Conservation (phyloP, 148 eudicot genomes). For the Euryodendron excelsum region DNA sequence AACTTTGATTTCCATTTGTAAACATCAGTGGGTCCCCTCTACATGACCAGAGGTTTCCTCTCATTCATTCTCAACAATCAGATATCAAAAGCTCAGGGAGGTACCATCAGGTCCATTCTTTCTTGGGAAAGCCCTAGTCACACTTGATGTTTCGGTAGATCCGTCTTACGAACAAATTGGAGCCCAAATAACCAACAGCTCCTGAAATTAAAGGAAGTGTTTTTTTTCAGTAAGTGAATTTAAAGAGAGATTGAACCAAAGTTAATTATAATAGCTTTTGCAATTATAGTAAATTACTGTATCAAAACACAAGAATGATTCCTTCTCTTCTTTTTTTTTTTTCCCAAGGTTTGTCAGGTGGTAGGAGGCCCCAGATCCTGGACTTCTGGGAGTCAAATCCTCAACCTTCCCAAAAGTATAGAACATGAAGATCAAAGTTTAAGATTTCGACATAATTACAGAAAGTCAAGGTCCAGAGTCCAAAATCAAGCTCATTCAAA, state of each 20-base stretch:
- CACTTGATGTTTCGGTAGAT: conserved; percentile 50
- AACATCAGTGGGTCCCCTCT: background rate
- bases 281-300: background rate
- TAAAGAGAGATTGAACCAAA: background rate
- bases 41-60: background rate
- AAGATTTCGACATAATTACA: background rate
- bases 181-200: conserved; percentile 47
- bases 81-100: background rate
- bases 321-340: too few species aligned
- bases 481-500: background rate
- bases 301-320: background rate
- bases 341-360: background rate
- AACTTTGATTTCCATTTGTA: background rate
- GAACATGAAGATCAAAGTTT: background rate
- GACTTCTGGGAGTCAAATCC: too few species aligned
- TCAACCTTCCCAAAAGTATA: too few species aligned
- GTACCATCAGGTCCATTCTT: conserved; percentile 1
- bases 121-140: conserved; percentile 28
- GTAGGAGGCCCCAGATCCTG: background rate
- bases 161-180: conserved; percentile 46
- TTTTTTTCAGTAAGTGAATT: background rate
- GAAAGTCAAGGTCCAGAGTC: background rate
- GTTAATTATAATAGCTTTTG: background rate
- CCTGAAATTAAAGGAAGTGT: conserved; percentile 20
- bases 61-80: background rate